Evolutionary conservation across 1,139 yeast species (phyloP), one percentile per base, ranked within the genome.

Genomic region (Yamadazyma triangularis): DNA sequence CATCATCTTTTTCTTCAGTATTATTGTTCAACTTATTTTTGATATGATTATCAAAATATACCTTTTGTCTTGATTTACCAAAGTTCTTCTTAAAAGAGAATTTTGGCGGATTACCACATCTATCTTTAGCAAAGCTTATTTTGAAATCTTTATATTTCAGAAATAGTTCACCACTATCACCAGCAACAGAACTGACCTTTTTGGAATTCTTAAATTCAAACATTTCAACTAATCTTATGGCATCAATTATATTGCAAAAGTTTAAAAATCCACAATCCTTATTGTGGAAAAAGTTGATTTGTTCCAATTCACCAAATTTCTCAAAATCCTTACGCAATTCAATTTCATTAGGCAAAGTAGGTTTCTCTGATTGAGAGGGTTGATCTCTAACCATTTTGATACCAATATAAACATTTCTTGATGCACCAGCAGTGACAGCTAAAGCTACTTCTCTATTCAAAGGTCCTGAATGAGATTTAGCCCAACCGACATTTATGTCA

Each of bases 381-480:
- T 38, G 40, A 22, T 42, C 48, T 28, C 50, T 53, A 48, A 40
- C 58, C 59, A 48, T 29, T 33, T 51, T 53, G 22, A 67, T 51
- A 3, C 74, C 74, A 43, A 69, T 58, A 42, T 68, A 69, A 8
- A 69, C 70, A 41, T 69, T 69, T 46, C 74, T 56, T 13, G 72
- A 64, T 2, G 74, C 74, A 11, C 74, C 74, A 1, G 70, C 70
- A 5, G 71, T 58, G 1, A 68, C 74, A 0, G 74, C 73, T 33
- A 62, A 53, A 3, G 67, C 56, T 27, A 65, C 51, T 15, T 62
- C 70, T 32, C 69, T 45, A 32, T 40, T 48, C 27, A 64, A 43
- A 2, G 70, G 70, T 2, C 72, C 72, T 28, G 64, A 56, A 40
- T 63, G 70, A 33, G 60, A 58, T 25, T 60, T 66, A 16, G 73